Conservation (phyloP, 2,329 filamentous ascomycete genomes). For the Zopfia rhizophila region DNA sequence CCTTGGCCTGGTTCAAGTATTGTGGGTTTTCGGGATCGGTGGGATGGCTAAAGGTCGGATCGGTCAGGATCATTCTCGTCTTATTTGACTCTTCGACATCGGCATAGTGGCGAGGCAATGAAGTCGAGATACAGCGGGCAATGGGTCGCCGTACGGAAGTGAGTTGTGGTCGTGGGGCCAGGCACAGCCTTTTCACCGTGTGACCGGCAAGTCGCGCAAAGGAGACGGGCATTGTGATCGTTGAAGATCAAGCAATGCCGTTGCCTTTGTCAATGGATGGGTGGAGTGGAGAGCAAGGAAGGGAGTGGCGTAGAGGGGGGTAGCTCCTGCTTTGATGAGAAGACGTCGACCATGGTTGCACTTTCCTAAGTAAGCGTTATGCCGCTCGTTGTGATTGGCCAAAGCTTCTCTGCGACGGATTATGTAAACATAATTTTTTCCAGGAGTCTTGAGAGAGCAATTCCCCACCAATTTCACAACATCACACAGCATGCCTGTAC, state of each 20-base stretch:
- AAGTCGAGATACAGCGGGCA: conserved; percentile 73
- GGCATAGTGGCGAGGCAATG: conserved; percentile 71
- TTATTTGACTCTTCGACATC: conserved; percentile 60
- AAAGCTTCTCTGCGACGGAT: neutral
- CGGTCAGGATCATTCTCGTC: conserved; percentile 73
- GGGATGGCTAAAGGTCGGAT: conserved; percentile 69
- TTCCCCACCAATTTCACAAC: conserved; percentile 29
- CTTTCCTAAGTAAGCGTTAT: no score
- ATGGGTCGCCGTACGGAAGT: conserved; percentile 54
- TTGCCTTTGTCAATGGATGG: conserved; percentile 47
- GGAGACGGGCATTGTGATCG: conserved; percentile 72
- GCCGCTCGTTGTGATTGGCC: no score
- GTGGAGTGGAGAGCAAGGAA: conserved; percentile 40
- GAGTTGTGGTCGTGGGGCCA: conserved; percentile 62
- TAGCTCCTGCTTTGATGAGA: conserved; percentile 29
- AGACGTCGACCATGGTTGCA: neutral
- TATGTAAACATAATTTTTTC: conserved; percentile 2
- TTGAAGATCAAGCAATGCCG: conserved; percentile 39
- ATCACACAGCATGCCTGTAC: conserved; percentile 53
- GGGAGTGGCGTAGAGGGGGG: conserved; percentile 45
- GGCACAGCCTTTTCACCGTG: conserved; percentile 74
- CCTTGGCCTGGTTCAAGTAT: conserved; percentile 56
- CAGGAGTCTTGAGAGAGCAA: no score
- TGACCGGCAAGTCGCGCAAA: conserved; percentile 78
- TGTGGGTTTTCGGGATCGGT: conserved; percentile 57